Conservation (phyloP, 2,329 filamentous ascomycete genomes). For the Colletotrichum destructivum region DNA sequence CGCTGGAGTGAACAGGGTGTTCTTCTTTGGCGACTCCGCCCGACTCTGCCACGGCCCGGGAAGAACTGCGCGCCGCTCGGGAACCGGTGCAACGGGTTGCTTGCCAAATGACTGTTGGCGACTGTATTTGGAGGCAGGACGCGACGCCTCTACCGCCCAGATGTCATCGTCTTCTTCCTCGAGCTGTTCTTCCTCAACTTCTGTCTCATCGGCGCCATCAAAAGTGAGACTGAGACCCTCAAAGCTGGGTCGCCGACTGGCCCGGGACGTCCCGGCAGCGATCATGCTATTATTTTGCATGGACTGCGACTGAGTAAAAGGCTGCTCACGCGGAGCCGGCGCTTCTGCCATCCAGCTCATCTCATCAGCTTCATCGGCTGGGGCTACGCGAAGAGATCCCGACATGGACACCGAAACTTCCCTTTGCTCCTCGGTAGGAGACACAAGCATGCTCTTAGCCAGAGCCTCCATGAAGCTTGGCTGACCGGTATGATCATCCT, state of each 20-base stretch:
- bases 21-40: constrained; percentile 43
- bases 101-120: constrained; percentile 51
- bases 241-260: constrained; percentile 15
- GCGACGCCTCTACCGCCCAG: constrained; percentile 71
- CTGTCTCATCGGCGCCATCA: constrained; percentile 31
- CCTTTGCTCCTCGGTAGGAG: neutral
- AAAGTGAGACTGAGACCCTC: constrained; percentile 17
- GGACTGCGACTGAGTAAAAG: constrained; percentile 26
- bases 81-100: constrained; percentile 43
- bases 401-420: constrained; percentile 26
- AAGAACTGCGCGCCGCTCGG: constrained; percentile 45
- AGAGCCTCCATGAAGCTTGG: constrained; percentile 53
- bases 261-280: constrained; percentile 28
- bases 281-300: constrained; percentile 33
- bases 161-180: constrained; percentile 61
- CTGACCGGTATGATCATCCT: constrained; percentile 48
- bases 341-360: constrained; percentile 61
- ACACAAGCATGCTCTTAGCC: constrained; percentile 46
- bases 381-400: constrained; percentile 29
- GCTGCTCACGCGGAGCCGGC: constrained; percentile 39
- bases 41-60: constrained; percentile 59
- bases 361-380: constrained; percentile 51
- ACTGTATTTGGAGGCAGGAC: constrained; percentile 48
- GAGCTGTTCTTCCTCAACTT: constrained; percentile 29
- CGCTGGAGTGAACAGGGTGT: constrained; percentile 39